Percentiles rank a stretch among this genome's conserved stretches.
Conservation (phyloP, 140 eudicot species). For the Bidens hawaiensis region DNA sequence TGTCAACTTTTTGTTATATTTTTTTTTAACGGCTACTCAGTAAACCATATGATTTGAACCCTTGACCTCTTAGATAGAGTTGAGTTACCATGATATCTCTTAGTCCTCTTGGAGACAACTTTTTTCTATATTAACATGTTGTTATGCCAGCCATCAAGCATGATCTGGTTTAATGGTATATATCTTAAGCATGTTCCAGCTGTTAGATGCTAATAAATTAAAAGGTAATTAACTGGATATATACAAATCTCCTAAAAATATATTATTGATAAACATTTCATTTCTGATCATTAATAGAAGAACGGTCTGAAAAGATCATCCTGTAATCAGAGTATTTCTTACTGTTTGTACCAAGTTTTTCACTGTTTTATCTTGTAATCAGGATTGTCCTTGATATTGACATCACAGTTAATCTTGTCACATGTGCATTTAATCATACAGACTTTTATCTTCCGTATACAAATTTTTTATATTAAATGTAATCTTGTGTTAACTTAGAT, state of each 20-base stretch:
- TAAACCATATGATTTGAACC: no score
- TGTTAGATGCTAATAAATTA: neutral
- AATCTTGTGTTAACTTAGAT: neutral
- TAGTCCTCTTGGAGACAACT: no score
- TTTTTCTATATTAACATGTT: neutral
- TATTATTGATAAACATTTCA: no score
- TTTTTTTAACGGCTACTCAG: no score
- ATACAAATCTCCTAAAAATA: no score
- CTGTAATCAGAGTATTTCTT: no score
- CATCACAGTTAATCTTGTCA: neutral
- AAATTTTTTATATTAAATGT: neutral
- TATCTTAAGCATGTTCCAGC: neutral
- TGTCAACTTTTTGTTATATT: neutral
- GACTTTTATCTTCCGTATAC: neutral
- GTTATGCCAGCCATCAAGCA: neutral
- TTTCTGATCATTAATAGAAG: no score
- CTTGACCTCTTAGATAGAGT: no score
- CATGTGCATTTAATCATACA: neutral
- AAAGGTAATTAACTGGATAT: no score
- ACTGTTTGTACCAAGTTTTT: neutral
- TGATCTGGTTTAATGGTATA: neutral
- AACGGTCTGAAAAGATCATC: no score
- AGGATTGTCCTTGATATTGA: slow-evolving; percentile 7
- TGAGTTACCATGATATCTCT: no score
- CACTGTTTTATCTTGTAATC: slow-evolving; percentile 6